Conservation (phyloP, 192 early-diverging fungal species). For the Backusella luteola region DNA sequence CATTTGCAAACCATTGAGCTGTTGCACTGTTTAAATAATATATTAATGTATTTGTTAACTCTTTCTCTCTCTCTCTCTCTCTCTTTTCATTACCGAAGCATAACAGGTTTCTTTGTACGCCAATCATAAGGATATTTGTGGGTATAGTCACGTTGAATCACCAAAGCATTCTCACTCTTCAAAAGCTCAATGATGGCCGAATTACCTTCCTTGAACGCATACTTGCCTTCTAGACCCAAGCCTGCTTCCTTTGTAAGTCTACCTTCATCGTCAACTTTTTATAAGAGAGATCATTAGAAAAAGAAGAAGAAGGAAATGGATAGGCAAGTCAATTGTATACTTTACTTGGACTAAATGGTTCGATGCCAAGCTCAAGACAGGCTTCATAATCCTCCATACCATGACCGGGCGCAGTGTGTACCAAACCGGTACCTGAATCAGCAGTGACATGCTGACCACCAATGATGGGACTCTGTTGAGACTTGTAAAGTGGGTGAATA, state of each 20-base stretch:
- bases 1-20: conserved; percentile 82
- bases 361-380: conserved; percentile 52
- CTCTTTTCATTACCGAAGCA: conserved; percentile 41
- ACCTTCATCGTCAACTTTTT: conserved; percentile 61
- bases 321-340: neutral
- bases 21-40: conserved; percentile 57
- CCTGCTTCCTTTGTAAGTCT: conserved; percentile 68
- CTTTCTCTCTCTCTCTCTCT: neutral
- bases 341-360: conserved; percentile 58
- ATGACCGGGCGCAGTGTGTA: conserved; percentile 81
- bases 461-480: conserved; percentile 51
- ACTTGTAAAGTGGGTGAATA: conserved; percentile 48
- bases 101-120: conserved; percentile 79
- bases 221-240: conserved; percentile 54
- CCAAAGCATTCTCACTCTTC: conserved; percentile 30
- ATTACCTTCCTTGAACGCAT: conserved; percentile 60
- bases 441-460: conserved; percentile 64
- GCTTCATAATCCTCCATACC: conserved; percentile 82
- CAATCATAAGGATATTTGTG: conserved; percentile 88
- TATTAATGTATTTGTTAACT: neutral
- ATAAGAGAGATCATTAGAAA: neutral
- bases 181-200: conserved; percentile 56
- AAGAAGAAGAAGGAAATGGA: neutral
- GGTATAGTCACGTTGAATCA: conserved; percentile 51
- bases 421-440: conserved; percentile 77